These are phyloP conservation scores for Alternaria infectoria DNA, from an alignment of 2,329 filamentous ascomycete species.

Conservation along the genomic window DNA sequence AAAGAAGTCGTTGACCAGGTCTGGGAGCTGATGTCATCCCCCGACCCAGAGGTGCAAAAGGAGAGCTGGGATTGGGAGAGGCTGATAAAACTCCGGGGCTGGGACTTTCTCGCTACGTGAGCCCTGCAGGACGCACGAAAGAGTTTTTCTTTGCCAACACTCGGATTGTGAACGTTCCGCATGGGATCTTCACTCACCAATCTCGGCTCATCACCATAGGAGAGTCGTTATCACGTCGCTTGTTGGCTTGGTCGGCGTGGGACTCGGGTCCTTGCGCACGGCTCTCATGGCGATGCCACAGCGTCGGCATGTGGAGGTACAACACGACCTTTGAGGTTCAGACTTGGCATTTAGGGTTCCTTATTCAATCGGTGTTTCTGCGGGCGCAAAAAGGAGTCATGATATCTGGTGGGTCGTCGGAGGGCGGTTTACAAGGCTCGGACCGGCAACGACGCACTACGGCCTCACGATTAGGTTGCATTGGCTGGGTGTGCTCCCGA, in stretches of 20 bases:
- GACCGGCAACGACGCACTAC: slow-evolving; percentile 17
- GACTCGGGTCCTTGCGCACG: neutral
- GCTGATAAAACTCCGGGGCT: slow-evolving; percentile 63
- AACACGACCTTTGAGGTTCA: slow-evolving; percentile 1
- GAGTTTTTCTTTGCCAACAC: neutral
- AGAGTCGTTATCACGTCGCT: neutral
- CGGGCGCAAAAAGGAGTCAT: slow-evolving; percentile 19
- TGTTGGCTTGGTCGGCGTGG: neutral
- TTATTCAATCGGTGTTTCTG: slow-evolving; percentile 9
- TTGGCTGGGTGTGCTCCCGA: slow-evolving; percentile 19
- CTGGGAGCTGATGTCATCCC: slow-evolving; percentile 65
- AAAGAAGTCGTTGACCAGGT: slow-evolving; percentile 62
- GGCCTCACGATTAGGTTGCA: slow-evolving; percentile 20
- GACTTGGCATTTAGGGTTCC: neutral
- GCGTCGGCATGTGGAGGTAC: slow-evolving; percentile 2
- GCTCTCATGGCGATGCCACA: slow-evolving; percentile 4
- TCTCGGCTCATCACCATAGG: neutral
- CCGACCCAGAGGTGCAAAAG: slow-evolving; percentile 55
- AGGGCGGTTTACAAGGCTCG: slow-evolving; percentile 9
- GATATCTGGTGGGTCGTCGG: slow-evolving; percentile 7
- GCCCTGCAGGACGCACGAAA: neutral
- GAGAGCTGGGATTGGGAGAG: slow-evolving; percentile 66
- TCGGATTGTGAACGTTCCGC: neutral
- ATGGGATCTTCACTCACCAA: neutral
- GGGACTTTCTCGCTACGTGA: slow-evolving; percentile 67